Conservation (phyloP, 345 rosid genomes). For the Lepidium aucheri region DNA sequence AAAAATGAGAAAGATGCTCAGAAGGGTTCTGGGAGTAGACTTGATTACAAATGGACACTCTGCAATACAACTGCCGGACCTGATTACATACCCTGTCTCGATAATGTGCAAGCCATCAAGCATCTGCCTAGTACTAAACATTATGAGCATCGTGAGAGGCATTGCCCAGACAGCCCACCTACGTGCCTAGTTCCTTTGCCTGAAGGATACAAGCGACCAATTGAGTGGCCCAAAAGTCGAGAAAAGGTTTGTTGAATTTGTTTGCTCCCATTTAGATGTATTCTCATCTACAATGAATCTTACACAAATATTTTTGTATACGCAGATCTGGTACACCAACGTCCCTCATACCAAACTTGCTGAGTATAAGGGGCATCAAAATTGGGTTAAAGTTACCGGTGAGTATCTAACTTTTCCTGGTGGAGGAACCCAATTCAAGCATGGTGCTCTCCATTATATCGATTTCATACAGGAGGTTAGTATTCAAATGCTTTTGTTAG, state of each 20-base stretch:
- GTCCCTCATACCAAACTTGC: conserved; percentile 96
- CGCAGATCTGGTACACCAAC: conserved; percentile 86
- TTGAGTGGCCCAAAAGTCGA: conserved; percentile 94
- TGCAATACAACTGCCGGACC: conserved; percentile 89
- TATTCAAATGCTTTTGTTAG: conserved; percentile 5
- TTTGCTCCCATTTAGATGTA: neutral
- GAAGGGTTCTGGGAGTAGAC: conserved; percentile 36
- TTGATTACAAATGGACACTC: conserved; percentile 56
- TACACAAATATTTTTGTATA: neutral
- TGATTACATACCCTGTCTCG: conserved; percentile 96
- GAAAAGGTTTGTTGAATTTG: conserved; percentile 54
- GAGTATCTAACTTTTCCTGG: conserved; percentile 97
- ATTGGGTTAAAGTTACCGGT: conserved; percentile 93
- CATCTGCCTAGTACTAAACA: conserved; percentile 69
- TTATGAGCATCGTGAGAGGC: conserved; percentile 97
- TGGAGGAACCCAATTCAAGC: conserved; percentile 95
- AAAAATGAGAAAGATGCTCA: conserved; percentile 76
- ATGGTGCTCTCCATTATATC: conserved; percentile 88
- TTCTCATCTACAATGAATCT: neutral
- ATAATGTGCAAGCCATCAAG: conserved; percentile 73
- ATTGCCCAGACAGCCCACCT: conserved; percentile 81
- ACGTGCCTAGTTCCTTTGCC: conserved; percentile 89
- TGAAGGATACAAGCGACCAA: conserved; percentile 67
- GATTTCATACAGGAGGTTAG: conserved; percentile 89
- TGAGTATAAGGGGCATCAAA: conserved; percentile 86